phyloP scores from a whole-genome alignment of 192 early-diverging fungal genomes.

The Oehlia diaphana region DNA sequence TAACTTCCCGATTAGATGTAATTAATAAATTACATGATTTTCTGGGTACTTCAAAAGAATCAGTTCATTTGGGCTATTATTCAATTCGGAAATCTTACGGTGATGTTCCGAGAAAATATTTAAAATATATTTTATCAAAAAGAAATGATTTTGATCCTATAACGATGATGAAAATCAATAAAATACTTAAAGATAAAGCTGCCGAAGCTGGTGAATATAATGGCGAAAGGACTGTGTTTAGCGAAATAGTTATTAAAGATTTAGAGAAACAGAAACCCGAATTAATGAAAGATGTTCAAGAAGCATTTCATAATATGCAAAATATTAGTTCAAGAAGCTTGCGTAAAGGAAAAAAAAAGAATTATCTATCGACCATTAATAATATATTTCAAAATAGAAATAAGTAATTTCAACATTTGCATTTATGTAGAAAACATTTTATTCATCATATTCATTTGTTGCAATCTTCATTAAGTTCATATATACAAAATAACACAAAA shows the following conservation, averaged over 20 bases:
- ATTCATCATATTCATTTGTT: too few relatives aligned
- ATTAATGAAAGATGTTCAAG: background rate
- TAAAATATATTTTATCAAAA: conserved; percentile 84
- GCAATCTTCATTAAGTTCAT: too few relatives aligned
- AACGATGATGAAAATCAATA: conserved; percentile 81
- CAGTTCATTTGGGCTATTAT: conserved; percentile 90
- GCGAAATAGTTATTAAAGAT: conserved; percentile 39
- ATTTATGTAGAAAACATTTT: too few relatives aligned
- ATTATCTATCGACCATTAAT: too few relatives aligned
- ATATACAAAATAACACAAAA: too few relatives aligned
- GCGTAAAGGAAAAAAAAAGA: background rate
- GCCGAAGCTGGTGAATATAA: conserved; percentile 50
- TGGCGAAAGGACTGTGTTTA: conserved; percentile 56
- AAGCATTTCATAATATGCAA: background rate
- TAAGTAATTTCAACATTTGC: background rate
- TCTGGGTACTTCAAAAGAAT: conserved; percentile 72
- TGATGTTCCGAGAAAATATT: conserved; percentile 84
- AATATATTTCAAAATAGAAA: too few relatives aligned
- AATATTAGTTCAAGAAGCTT: background rate
- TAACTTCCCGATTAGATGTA: conserved; percentile 77
- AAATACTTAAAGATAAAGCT: conserved; percentile 69
- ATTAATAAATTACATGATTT: conserved; percentile 79
- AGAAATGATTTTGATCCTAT: conserved; percentile 89
- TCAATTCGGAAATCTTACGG: conserved; percentile 85
- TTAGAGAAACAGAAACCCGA: background rate